Conservation (phyloP, 2,329 filamentous ascomycete species). For the Venturia effusa region DNA sequence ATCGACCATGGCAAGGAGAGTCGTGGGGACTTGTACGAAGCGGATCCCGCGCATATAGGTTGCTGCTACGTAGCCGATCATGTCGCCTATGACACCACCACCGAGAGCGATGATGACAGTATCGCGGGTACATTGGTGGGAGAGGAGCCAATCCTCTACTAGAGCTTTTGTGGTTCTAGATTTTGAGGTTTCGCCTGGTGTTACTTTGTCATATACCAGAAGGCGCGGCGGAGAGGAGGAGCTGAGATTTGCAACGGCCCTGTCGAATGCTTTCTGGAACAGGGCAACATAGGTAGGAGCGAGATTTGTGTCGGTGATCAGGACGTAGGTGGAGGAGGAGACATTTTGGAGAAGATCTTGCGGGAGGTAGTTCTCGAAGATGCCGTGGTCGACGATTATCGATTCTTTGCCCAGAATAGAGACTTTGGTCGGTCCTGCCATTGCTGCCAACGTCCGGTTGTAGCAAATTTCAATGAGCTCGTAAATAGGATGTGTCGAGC, state of each 20-base stretch:
- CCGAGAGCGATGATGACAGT: conserved; percentile 91
- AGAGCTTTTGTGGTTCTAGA: conserved; percentile 86
- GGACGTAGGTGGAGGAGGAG: conserved; percentile 80
- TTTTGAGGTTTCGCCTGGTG: conserved; percentile 89
- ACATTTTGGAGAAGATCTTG: conserved; percentile 69
- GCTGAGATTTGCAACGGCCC: conserved; percentile 32
- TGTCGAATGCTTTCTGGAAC: conserved; percentile 59
- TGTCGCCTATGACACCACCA: conserved; percentile 92
- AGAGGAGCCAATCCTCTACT: conserved; percentile 95
- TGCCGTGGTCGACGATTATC: conserved; percentile 83
- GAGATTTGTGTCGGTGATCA: conserved; percentile 94
- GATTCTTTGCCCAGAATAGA: conserved; percentile 74
- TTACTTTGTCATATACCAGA: conserved; percentile 75
- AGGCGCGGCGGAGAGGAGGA: conserved; percentile 47
- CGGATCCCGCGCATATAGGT: conserved; percentile 98
- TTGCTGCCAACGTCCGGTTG: background rate
- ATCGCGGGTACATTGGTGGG: conserved; percentile 84
- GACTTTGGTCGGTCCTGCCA: conserved; percentile 9
- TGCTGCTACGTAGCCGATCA: conserved; percentile 94
- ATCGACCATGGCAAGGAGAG: conserved; percentile 92
- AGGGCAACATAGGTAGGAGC: conserved; percentile 66
- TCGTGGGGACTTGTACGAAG: conserved; percentile 94
- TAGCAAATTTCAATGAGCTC: background rate
- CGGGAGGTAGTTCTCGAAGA: conserved; percentile 76
- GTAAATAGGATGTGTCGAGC: background rate